Conservation (phyloP, 345 rosid species). For the Pseudoturritis turrita region DNA sequence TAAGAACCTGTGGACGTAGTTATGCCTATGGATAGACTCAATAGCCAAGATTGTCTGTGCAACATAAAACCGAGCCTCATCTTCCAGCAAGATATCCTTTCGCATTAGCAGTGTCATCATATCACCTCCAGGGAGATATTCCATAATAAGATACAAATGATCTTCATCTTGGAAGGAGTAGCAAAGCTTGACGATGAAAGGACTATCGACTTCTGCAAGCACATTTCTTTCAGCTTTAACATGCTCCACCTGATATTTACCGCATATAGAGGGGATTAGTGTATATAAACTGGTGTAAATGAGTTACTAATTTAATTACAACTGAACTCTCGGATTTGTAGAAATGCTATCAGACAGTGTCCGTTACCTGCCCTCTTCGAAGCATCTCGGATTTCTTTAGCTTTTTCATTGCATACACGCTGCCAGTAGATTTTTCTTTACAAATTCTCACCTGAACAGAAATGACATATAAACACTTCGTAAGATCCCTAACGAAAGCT, state of each 20-base stretch:
- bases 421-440: conserved; percentile 42
- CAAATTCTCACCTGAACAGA: conserved; percentile 48
- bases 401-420: conserved; percentile 40
- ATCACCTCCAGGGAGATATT: conserved; percentile 76
- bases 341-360: neutral
- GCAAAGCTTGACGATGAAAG: conserved; percentile 60
- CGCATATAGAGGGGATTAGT: neutral
- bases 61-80: conserved; percentile 64
- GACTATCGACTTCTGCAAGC: conserved; percentile 73
- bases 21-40: conserved; percentile 69
- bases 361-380: conserved; percentile 40
- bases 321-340: neutral
- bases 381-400: conserved; percentile 40
- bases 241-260: conserved; percentile 54
- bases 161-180: conserved; percentile 75
- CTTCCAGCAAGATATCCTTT: conserved; percentile 57
- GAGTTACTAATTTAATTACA: neutral
- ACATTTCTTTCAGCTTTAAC: conserved; percentile 68
- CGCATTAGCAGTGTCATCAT: conserved; percentile 76
- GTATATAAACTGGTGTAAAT: neutral
- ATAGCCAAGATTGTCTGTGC: conserved; percentile 66
- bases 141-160: conserved; percentile 63
- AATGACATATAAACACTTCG: neutral
- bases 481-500: conserved; percentile 1
- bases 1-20: conserved; percentile 56